phyloP scores from a whole-genome alignment of 805 yeast species.

The Candida methanosorbosa region DNA sequence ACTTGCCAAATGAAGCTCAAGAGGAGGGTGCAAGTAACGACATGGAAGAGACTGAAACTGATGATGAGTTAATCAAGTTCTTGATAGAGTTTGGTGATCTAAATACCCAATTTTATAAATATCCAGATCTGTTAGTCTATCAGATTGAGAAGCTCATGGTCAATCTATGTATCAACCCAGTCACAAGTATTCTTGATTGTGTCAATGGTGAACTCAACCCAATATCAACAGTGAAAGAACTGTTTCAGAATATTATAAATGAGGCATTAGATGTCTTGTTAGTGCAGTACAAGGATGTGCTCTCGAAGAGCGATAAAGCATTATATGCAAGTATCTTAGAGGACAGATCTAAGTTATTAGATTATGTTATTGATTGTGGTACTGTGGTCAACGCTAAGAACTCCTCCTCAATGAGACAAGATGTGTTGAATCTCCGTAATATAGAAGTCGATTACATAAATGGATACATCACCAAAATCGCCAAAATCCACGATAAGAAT shows the following conservation, averaged over 20 bases:
- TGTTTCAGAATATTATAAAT: constrained; percentile 32
- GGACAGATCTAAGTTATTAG: constrained; percentile 24
- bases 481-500: constrained; percentile 30
- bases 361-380: constrained; percentile 18
- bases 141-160: constrained; percentile 73
- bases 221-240: constrained; percentile 23
- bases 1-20: constrained; percentile 3
- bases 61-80: constrained; percentile 13
- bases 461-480: constrained; percentile 63
- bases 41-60: constrained; percentile 6
- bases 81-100: constrained; percentile 16
- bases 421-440: constrained; percentile 40
- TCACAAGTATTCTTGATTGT: constrained; percentile 72
- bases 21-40: constrained; percentile 5
- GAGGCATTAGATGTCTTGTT: constrained; percentile 38
- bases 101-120: constrained; percentile 22
- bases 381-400: constrained; percentile 35
- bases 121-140: constrained; percentile 37
- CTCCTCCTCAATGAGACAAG: constrained; percentile 66
- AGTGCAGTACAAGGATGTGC: constrained; percentile 8
- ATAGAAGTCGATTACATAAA: constrained; percentile 82
- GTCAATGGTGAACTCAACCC: constrained; percentile 64
- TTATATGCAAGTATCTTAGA: constrained; percentile 24
- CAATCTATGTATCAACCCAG: constrained; percentile 78
- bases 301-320: constrained; percentile 19